Percentiles rank a stretch among this genome's conserved stretches.
These are phyloP conservation scores for Aaosphaeria pasadenensis DNA, from an alignment of 2,329 filamentous ascomycete species.

Conservation along the genomic window DNA sequence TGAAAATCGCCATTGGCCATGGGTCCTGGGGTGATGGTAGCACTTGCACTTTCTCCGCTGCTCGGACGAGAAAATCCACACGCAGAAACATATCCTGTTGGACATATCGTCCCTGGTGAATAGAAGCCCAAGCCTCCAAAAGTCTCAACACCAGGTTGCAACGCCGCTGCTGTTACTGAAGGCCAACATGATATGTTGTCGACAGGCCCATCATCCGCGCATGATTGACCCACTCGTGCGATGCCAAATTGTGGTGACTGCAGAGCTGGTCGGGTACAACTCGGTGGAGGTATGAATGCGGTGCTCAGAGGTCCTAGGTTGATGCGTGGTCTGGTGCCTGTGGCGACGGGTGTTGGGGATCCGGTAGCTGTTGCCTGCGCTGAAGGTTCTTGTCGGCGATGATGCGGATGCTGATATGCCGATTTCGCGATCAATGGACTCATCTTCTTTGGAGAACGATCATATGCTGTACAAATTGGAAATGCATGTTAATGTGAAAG, in stretches of 20 bases:
- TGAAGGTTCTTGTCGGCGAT: no score
- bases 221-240: constrained; percentile 12
- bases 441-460: no score
- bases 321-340: no score
- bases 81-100: constrained; percentile 12
- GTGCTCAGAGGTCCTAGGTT: constrained; percentile 16
- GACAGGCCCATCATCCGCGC: constrained; percentile 5
- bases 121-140: constrained; percentile 16
- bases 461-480: no score
- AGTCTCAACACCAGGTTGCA: not conserved
- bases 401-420: no score
- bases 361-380: no score
- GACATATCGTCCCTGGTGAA: constrained; percentile 17
- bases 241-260: constrained; percentile 9
- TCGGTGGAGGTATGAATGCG: constrained; percentile 12
- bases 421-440: no score
- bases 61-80: constrained; percentile 5
- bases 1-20: constrained; percentile 7
- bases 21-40: constrained; percentile 2
- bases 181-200: constrained; percentile 18
- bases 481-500: no score
- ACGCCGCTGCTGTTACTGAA: constrained; percentile 6
- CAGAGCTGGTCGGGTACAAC: constrained; percentile 10
- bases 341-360: no score
- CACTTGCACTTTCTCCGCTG: not conserved